Evolutionary conservation across 139 green algal species (phyloP).

Genomic region (Microglena sp.): DNA sequence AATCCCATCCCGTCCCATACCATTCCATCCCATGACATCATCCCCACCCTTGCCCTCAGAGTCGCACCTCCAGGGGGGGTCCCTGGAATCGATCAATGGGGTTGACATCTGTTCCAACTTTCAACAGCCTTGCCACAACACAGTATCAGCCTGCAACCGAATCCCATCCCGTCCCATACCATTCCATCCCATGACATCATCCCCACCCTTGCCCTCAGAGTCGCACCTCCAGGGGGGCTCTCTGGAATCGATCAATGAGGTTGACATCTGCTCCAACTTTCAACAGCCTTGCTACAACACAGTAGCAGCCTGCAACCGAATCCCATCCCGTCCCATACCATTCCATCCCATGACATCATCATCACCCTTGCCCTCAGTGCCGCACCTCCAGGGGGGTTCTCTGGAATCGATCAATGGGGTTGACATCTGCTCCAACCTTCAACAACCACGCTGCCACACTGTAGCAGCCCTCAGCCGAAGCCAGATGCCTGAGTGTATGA

Average conservation of each 20-base stretch:
- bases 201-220: too few relatives aligned
- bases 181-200: too few relatives aligned
- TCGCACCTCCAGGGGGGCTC: conserved; percentile 81
- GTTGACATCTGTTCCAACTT: conserved; percentile 57
- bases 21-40: too few relatives aligned
- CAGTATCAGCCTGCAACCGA: conserved; percentile 67
- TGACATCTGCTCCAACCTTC: conserved; percentile 52
- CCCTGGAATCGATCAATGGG: conserved; percentile 76
- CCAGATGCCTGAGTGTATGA: conserved; percentile 59
- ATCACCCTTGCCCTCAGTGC: too few relatives aligned
- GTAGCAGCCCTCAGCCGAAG: conserved; percentile 70
- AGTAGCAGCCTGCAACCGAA: conserved; percentile 66
- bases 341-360: conserved; percentile 38
- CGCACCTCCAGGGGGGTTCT: conserved; percentile 81
- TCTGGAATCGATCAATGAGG: conserved; percentile 73
- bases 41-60: too few relatives aligned
- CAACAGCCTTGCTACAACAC: conserved; percentile 76
- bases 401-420: conserved; percentile 77
- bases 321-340: conserved; percentile 64
- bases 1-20: too few relatives aligned
- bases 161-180: too few relatives aligned
- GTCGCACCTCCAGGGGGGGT: conserved; percentile 81
- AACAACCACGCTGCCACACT: conserved; percentile 76
- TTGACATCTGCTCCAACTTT: conserved; percentile 58
- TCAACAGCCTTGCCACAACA: conserved; percentile 76